phyloP scores from a whole-genome alignment of 1,284 basidiomycete genomes.

The Takashimella tepidaria region DNA sequence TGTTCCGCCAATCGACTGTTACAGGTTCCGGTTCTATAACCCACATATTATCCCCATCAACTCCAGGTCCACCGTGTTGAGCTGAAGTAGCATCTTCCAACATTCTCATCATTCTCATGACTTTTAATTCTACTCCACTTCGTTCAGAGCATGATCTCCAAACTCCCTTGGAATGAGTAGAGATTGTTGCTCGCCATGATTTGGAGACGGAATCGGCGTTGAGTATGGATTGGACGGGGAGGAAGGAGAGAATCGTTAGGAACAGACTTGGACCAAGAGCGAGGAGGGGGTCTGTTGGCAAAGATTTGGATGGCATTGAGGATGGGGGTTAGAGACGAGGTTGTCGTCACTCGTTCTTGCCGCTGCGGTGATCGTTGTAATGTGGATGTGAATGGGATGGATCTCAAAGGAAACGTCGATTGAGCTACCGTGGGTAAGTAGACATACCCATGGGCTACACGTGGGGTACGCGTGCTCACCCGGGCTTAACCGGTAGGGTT shows the following conservation, averaged over 20 bases:
- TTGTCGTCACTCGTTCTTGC: no score
- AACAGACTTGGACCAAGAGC: conserved; percentile 34
- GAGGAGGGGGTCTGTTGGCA: conserved; percentile 25
- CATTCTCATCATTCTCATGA: conserved; percentile 7
- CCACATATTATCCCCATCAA: neutral
- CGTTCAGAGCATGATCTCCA: conserved; percentile 19
- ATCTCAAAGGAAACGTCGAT: no score
- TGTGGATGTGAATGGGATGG: no score
- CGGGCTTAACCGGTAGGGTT: no score
- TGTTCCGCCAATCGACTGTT: conserved; percentile 16
- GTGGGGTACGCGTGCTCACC: no score
- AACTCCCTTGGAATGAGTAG: conserved; percentile 15
- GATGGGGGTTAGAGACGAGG: neutral
- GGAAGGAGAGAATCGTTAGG: conserved; percentile 28
- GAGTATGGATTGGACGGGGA: conserved; percentile 22
- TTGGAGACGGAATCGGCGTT: conserved; percentile 16
- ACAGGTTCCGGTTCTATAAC: neutral
- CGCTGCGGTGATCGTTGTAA: no score
- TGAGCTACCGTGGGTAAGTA: no score
- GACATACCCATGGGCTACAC: no score
- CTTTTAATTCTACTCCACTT: conserved; percentile 17
- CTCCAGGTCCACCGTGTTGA: neutral
- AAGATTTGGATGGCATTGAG: neutral
- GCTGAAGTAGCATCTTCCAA: conserved; percentile 3
- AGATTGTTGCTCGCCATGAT: conserved; percentile 21